These are phyloP conservation scores for Cercophora newfieldiana DNA, from an alignment of 495 filamentous ascomycete genomes.

Conservation along the genomic window DNA sequence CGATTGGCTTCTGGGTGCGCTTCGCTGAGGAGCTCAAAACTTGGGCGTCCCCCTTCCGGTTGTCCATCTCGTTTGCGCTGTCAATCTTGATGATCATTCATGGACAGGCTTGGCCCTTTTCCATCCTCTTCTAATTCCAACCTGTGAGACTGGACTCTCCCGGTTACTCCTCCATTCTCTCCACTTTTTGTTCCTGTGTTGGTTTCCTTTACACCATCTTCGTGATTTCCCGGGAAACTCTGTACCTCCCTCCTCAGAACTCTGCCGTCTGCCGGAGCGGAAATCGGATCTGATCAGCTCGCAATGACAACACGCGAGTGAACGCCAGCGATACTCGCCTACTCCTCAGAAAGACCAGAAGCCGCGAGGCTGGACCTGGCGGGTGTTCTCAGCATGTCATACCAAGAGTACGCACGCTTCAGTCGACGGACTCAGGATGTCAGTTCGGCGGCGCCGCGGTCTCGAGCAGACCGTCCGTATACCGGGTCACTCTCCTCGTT, in stretches of 20 bases:
- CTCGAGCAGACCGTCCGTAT: slow-evolving; percentile 22
- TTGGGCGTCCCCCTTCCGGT: neutral
- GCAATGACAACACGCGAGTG: slow-evolving; percentile 9
- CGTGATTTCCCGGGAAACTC: slow-evolving; percentile 9
- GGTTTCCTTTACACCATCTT: slow-evolving; percentile 1
- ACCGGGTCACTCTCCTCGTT: slow-evolving; percentile 20
- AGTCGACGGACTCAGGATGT: slow-evolving; percentile 9
- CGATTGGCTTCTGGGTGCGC: neutral
- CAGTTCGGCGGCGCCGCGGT: slow-evolving; percentile 6
- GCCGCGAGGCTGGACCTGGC: neutral
- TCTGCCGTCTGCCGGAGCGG: neutral
- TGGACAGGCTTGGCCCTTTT: slow-evolving; percentile 5
- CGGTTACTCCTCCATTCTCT: neutral
- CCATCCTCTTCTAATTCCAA: neutral
- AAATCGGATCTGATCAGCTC: neutral
- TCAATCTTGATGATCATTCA: slow-evolving; percentile 25
- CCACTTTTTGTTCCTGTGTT: slow-evolving; percentile 5
- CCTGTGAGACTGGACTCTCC: neutral
- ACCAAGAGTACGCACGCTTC: slow-evolving; percentile 27
- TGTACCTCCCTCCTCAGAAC: slow-evolving; percentile 12
- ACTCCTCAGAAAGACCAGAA: neutral
- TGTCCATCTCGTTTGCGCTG: slow-evolving; percentile 4
- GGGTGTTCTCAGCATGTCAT: slow-evolving; percentile 20
- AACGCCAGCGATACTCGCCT: neutral
- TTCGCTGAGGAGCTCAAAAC: neutral